Percentiles rank a stretch among this genome's conserved stretches.
phyloP scores from a whole-genome alignment of 176 grass and related monocot genomes.

The Ampelocalamus luodianensis region DNA sequence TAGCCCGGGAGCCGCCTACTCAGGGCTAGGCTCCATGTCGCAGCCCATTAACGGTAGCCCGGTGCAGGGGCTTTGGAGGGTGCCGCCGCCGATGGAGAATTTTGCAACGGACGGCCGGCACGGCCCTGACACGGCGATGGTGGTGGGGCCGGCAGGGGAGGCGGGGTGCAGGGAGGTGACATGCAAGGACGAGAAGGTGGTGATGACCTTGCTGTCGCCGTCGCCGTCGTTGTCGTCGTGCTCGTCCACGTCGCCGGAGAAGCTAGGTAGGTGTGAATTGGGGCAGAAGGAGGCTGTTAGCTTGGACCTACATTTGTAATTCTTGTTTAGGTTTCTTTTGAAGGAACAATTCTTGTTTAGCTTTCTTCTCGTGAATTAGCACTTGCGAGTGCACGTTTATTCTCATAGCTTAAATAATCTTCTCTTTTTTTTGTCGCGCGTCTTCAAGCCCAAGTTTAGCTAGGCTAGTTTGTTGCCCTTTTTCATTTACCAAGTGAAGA shows the following conservation, averaged over 20 bases:
- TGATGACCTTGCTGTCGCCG: conserved; percentile 57
- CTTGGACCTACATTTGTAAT: conserved; percentile 95
- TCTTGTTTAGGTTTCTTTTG: conserved; percentile 50
- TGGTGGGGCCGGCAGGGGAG: conserved; percentile 27
- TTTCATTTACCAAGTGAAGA: neutral
- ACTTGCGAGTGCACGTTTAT: conserved; percentile 50
- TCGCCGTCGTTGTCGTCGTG: conserved; percentile 61
- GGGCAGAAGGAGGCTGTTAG: conserved; percentile 72
- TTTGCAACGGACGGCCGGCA: conserved; percentile 42
- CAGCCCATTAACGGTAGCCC: conserved; percentile 83
- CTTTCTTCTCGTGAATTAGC: conserved; percentile 54
- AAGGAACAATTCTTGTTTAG: conserved; percentile 46
- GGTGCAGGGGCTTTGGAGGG: conserved; percentile 60
- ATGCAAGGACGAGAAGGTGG: conserved; percentile 55
- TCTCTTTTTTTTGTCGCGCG: conserved; percentile 45
- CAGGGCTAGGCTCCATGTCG: conserved; percentile 56
- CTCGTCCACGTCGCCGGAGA: conserved; percentile 70
- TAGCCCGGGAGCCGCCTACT: conserved; percentile 37
- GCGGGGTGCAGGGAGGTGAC: neutral
- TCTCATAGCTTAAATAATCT: conserved; percentile 62
- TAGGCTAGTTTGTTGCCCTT: neutral
- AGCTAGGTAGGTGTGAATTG: conserved; percentile 75
- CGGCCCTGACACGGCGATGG: conserved; percentile 6
- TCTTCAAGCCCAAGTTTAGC: conserved; percentile 34
- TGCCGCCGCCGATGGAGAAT: conserved; percentile 47